A percentile compares a stretch with the other conserved stretches of the same genome.
Evolutionary conservation across 345 rosid species (phyloP).

Genomic region (Anacardium occidentale): DNA sequence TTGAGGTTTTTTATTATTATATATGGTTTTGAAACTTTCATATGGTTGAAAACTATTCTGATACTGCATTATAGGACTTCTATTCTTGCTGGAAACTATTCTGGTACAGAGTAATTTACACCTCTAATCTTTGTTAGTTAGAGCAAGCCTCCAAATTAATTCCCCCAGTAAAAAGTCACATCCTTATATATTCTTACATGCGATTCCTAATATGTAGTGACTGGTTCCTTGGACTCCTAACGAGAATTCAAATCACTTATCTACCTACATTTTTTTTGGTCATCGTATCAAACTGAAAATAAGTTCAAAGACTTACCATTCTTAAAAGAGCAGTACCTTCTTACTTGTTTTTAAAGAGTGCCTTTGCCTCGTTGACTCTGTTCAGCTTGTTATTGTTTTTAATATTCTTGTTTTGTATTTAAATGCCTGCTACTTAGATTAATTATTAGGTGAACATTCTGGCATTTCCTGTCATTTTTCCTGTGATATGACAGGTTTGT

Average conservation of each 20-base stretch:
- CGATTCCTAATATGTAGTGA: too few species aligned
- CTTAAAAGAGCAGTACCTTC: too few species aligned
- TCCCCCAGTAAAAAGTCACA: too few species aligned
- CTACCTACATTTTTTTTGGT: not conserved
- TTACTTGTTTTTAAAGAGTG: not conserved
- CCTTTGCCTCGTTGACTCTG: not conserved
- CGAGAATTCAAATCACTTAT: too few species aligned
- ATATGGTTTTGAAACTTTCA: not conserved
- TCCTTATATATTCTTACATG: too few species aligned
- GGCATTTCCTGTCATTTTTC: slow-evolving; percentile 6
- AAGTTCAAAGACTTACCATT: not conserved
- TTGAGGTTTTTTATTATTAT: not conserved
- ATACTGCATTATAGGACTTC: not conserved
- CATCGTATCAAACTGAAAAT: not conserved
- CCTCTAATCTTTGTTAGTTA: too few species aligned
- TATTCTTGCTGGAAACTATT: not conserved
- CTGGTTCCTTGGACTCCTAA: too few species aligned
- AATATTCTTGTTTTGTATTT: slow-evolving; percentile 6
- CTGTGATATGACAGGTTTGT: not conserved
- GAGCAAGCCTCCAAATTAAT: too few species aligned
- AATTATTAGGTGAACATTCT: not conserved
- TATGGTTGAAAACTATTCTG: not conserved
- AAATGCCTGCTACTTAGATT: not conserved
- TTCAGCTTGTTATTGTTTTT: not conserved
- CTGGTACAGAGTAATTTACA: too few species aligned